Base-by-base conservation (phyloP, 768 basidiomycete genomes). In the Auriscalpium vulgare region DNA sequence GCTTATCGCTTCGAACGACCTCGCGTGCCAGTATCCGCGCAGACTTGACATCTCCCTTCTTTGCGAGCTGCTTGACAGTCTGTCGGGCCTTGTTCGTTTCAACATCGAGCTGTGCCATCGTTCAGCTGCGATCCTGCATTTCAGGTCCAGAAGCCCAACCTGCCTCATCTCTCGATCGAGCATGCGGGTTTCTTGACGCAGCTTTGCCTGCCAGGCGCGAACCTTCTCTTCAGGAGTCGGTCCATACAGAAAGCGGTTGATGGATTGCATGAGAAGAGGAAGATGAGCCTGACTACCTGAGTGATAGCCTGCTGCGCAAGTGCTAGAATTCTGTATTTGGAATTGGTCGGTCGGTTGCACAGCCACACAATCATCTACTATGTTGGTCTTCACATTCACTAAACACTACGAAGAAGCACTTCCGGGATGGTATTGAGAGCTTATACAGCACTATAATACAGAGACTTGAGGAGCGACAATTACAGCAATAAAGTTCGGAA, bases 191-290 rank as follows among this genome's bases (percentile, higher is more conserved):
- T 98, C 91, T 55, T 79, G 71, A 53, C 91, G 86, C 54, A 99
- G 75, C 71, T 90, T 93, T 17, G 77, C 64, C 69, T 98, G 94
- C 97, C 97, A 99, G 72, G 81, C 79, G 51, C 88, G 82, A 11
- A 98, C 87, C 66, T 82, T 85, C 74, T 99, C 97, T 71, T 98
- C 94, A 21, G 95, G 88, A 0, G 95, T 92, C 16, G 94, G 95
- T 2, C 97, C 97, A 74, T 98, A 97, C 47, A 99, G 72, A 69
- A 95, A 94, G 44, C 93, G 84, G 69, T 92, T 95, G 67, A 98
- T 87, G 37, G 85, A 72, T 69, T 92, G 89, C 89, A 93, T 91
- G 59, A 65, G 53, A 5, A 29, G 29, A 29, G 4, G 29, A 29
- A 29, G 29, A 29, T 29, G 29, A 7, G 29, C 29, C 29, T 29